phyloP scores from a whole-genome alignment of 371 early-diverging fungal species.

The Mucor lusitanicus region DNA sequence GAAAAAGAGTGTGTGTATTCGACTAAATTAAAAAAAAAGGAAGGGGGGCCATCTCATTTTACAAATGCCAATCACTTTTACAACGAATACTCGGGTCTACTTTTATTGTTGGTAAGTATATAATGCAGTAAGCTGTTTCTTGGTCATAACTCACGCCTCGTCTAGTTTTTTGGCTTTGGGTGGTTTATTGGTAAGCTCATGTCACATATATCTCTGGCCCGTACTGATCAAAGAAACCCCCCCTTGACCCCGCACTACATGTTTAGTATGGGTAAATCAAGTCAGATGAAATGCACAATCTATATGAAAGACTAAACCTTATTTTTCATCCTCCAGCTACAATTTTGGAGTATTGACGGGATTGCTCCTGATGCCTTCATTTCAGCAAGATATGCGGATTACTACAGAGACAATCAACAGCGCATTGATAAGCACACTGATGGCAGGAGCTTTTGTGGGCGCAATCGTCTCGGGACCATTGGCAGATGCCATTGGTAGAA shows the following conservation, averaged over 20 bases:
- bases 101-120: slow-evolving; percentile 24
- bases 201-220: no score
- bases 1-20: not conserved
- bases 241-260: not conserved
- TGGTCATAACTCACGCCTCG: not conserved
- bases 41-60: not conserved
- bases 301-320: not conserved
- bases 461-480: slow-evolving; percentile 65
- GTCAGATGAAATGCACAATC: not conserved
- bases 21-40: not conserved
- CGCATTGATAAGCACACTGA: slow-evolving; percentile 68
- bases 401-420: slow-evolving; percentile 41
- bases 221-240: not conserved
- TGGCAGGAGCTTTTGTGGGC: slow-evolving; percentile 70
- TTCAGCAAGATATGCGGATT: slow-evolving; percentile 34
- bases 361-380: slow-evolving; percentile 42
- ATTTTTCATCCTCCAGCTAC: slow-evolving; percentile 31
- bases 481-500: slow-evolving; percentile 78
- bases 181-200: slow-evolving; percentile 23
- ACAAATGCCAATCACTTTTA: slow-evolving; percentile 12
- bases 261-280: slow-evolving; percentile 31
- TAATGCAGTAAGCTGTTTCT: not conserved
- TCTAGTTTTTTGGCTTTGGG: slow-evolving; percentile 29
- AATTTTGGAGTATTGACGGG: slow-evolving; percentile 54
- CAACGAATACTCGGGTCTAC: slow-evolving; percentile 21